Percentiles rank a stretch among this genome's conserved stretches.
phyloP scores from a whole-genome alignment of 2,329 filamentous ascomycete genomes.

The Nannizziopsis barbatae region DNA sequence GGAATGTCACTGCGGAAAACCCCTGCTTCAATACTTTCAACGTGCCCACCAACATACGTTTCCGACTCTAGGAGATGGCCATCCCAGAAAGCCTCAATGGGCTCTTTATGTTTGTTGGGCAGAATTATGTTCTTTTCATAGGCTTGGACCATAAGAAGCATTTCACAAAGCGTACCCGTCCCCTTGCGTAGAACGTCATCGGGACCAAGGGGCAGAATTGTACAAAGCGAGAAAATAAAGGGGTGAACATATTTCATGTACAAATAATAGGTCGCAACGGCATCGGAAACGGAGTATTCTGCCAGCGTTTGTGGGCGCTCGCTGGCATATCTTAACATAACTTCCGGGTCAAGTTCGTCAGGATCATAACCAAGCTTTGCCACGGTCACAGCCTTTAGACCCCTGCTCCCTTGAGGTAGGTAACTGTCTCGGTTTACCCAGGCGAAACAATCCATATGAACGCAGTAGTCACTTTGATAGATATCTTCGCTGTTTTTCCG shows the following conservation, averaged over 20 bases:
- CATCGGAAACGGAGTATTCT: conserved; percentile 97
- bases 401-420: conserved; percentile 89
- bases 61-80: conserved; percentile 93
- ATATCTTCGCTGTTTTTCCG: conserved; percentile 90
- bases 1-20: conserved; percentile 95
- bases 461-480: conserved; percentile 90
- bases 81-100: conserved; percentile 90
- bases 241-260: conserved; percentile 99
- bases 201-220: conserved; percentile 82
- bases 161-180: conserved; percentile 96
- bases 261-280: conserved; percentile 94
- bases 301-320: conserved; percentile 89
- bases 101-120: conserved; percentile 89
- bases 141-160: conserved; percentile 97
- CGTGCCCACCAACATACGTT: conserved; percentile 95
- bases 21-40: conserved; percentile 97
- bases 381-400: conserved; percentile 92
- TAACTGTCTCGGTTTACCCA: conserved; percentile 99
- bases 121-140: conserved; percentile 85
- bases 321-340: conserved; percentile 83
- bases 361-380: conserved; percentile 97
- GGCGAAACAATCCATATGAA: conserved; percentile 97
- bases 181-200: conserved; percentile 91
- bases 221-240: conserved; percentile 97
- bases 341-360: conserved; percentile 89